Evolutionary conservation across 306 rosid species (phyloP).

Genomic region (Vicia villosa): DNA sequence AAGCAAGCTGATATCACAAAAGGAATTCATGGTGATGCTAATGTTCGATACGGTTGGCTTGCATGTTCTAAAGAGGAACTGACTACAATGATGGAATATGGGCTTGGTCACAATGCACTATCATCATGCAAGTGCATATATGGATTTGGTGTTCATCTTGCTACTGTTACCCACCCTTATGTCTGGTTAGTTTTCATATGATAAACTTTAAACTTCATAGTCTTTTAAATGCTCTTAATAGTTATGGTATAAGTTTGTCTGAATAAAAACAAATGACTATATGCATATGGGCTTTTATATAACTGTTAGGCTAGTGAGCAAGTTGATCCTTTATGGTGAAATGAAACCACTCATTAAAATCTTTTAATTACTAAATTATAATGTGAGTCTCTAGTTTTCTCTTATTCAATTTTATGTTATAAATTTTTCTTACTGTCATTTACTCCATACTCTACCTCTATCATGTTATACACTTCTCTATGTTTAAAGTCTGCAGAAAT

Average conservation of each 20-base stretch:
- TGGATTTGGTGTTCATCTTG: constrained; percentile 70
- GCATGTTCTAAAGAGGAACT: constrained; percentile 59
- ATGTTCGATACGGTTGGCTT: constrained; percentile 81
- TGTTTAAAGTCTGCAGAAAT: too few relatives aligned
- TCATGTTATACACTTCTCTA: too few relatives aligned
- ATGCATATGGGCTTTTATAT: too few relatives aligned
- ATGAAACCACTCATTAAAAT: too few relatives aligned
- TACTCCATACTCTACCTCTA: too few relatives aligned
- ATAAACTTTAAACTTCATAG: background rate
- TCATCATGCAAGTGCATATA: constrained; percentile 47
- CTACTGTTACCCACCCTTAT: constrained; percentile 46
- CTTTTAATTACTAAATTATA: too few relatives aligned
- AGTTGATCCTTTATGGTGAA: too few relatives aligned
- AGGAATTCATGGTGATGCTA: constrained; percentile 57
- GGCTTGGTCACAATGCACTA: constrained; percentile 63
- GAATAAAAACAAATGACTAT: too few relatives aligned
- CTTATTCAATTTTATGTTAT: too few relatives aligned
- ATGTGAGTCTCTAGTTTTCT: too few relatives aligned
- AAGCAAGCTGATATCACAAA: constrained; percentile 65
- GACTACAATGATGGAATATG: constrained; percentile 54
- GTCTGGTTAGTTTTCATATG: constrained; percentile 48
- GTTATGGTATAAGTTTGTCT: background rate
- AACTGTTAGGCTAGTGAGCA: too few relatives aligned
- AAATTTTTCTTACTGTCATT: too few relatives aligned
- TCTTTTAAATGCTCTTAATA: constrained; percentile 1